Percentiles rank a stretch among this genome's conserved stretches.
Evolutionary conservation across 2,329 filamentous ascomycete genomes (phyloP).

Genomic region (Neonectria coccinea): DNA sequence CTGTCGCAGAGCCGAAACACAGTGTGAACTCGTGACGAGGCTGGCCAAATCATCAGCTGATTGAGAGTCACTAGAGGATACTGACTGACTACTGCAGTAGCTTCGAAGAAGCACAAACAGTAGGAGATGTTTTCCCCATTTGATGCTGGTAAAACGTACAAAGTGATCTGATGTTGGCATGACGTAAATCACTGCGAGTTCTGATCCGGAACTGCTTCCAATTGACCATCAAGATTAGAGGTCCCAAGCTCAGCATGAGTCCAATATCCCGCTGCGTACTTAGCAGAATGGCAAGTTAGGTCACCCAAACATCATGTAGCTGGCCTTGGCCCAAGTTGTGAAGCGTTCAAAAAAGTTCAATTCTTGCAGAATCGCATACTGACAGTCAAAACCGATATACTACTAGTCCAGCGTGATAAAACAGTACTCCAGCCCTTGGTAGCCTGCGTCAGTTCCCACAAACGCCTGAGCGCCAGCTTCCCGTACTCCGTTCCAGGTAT

Average conservation of each 20-base stretch:
- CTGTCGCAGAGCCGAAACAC: slow-evolving; percentile 14
- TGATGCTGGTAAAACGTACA: not conserved
- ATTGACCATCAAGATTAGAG: not conserved
- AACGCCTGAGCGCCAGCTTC: slow-evolving; percentile 28
- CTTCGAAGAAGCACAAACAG: slow-evolving; percentile 2
- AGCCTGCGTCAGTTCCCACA: slow-evolving; percentile 41
- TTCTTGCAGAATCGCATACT: slow-evolving; percentile 3
- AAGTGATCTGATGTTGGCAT: not conserved
- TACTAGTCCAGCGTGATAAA: slow-evolving; percentile 28
- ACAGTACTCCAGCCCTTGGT: slow-evolving; percentile 48
- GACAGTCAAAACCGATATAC: slow-evolving; percentile 24
- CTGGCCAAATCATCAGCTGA: slow-evolving; percentile 13
- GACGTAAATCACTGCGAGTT: not conserved
- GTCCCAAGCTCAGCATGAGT: not conserved
- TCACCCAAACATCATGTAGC: not conserved
- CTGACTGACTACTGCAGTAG: not conserved
- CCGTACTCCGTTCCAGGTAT: slow-evolving; percentile 27
- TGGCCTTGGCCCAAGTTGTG: not conserved
- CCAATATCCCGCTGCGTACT: not conserved
- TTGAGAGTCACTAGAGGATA: not conserved
- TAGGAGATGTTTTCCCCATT: not conserved
- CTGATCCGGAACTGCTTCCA: not conserved
- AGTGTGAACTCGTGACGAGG: slow-evolving; percentile 4
- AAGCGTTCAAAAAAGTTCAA: slow-evolving; percentile 2
- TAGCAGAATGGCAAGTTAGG: not conserved